Conservation (phyloP, 2,329 filamentous ascomycete genomes). For the Fusarium hainanense region DNA sequence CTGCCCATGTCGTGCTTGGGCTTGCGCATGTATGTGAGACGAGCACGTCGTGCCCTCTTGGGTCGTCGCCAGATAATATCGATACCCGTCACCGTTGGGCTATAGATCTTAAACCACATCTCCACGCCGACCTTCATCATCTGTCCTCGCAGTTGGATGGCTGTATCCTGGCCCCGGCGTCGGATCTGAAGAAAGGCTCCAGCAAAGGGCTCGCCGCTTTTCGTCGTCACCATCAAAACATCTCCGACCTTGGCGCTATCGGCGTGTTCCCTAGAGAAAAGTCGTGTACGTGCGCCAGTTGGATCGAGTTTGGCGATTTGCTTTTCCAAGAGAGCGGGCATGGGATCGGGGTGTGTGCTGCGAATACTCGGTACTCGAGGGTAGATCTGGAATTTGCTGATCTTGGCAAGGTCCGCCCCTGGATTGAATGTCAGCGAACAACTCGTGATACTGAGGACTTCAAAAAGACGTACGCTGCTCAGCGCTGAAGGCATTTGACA, state of each 20-base stretch:
- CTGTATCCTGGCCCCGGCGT: conserved; percentile 87
- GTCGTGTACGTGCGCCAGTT: conserved; percentile 80
- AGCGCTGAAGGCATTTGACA: conserved; percentile 44
- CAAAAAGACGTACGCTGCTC: conserved; percentile 50
- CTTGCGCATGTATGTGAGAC: conserved; percentile 91
- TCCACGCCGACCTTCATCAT: conserved; percentile 89
- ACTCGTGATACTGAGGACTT: background rate
- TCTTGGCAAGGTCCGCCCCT: conserved; percentile 52
- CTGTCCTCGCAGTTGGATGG: conserved; percentile 86
- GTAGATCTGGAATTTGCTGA: conserved; percentile 62
- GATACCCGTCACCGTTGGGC: conserved; percentile 87
- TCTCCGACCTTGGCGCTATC: conserved; percentile 88
- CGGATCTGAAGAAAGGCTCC: conserved; percentile 91
- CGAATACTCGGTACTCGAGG: conserved; percentile 67
- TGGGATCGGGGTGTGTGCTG: conserved; percentile 71
- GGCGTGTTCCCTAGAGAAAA: conserved; percentile 82
- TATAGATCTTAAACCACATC: conserved; percentile 98
- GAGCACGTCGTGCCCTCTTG: conserved; percentile 87
- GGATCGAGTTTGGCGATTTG: conserved; percentile 85
- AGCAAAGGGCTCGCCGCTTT: conserved; percentile 84
- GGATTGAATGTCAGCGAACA: conserved; percentile 23
- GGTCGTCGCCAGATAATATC: conserved; percentile 89
- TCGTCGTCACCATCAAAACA: conserved; percentile 88
- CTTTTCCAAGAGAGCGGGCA: conserved; percentile 72
- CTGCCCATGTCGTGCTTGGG: conserved; percentile 88